Base-by-base conservation (phyloP, 2,329 filamentous ascomycete genomes). In the Aspergillus vadensis region DNA sequence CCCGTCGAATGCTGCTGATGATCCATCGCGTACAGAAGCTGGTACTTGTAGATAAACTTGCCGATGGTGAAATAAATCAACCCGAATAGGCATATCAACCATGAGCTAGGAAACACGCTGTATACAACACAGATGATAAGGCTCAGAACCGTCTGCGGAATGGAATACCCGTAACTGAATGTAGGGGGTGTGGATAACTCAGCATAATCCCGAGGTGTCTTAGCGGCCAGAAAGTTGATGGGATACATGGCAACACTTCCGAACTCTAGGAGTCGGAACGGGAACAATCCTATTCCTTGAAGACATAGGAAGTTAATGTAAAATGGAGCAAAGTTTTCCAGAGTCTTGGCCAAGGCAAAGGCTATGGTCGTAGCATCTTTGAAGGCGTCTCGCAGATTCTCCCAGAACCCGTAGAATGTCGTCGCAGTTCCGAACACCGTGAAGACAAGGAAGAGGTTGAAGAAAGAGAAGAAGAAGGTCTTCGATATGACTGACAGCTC, bases 401-500 rank as follows among this genome's bases (percentile, higher is more conserved):
- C 78, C 70, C 84, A 82, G 55, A 90, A 85, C 36, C 82, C 81
- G 76, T 87, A 87, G 71, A 97, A 91, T 57, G 88, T 86, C 41
- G 89, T 87, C 1, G 87, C 91, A 4, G 92, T 92, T 57, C 90
- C 91, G 49, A 96, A 91, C 25, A 95, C 85, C 1, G 94, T 96
- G 74, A 98, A 97, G 48, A 98, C 86, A 54, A 98, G 85, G 78
- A 99, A 99, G 59, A 98, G 91, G 78, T 99, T 99, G 85, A 99
- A 98, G 77, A 99, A 99, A 9, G 91, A 93, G 74, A 99, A 99
- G 83, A 98, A 97, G 79, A 98, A 99, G 77, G 98, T 99, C 80
- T 99, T 99, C 57, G 92, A 97, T 66, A 99, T 94, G 48, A 96
- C 84, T 0, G 95, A 98, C 6, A 99, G 83, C 76, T 98, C 95